Base-by-base conservation (phyloP, 805 yeast genomes). In the Saccharomyces eubayanus region DNA sequence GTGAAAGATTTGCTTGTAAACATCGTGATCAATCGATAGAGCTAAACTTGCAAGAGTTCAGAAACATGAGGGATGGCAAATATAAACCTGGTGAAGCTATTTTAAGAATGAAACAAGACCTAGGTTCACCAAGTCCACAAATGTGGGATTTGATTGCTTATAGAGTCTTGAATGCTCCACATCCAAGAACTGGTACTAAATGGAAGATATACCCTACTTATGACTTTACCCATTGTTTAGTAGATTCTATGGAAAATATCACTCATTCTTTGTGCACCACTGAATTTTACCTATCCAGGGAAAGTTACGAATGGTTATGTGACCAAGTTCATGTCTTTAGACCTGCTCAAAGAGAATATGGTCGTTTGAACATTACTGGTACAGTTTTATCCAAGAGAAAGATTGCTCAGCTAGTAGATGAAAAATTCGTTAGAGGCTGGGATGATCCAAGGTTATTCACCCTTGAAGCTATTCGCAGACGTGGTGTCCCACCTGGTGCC, bases 121-220 rank as follows among this genome's bases (percentile, higher is more conserved):
- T 94, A 58, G 68, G 72, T 8, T 87, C 94, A 16, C 96, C 97
- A 58, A 87, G 89, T 59, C 99, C 99, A 16, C 99, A 94, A 75
- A 94, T 94, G 99, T 94, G 99, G 99, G 99, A 94, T 73, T 79
- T 94, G 59, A 94, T 94, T 57, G 99, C 99, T 11, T 94, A 94
- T 74, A 82, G 99, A 70, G 96, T 94, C 2, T 77, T 94, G 63
- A 80, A 92, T 62, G 90, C 96, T 12, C 82, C 90, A 31, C 99
- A 94, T 73, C 96, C 92, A 73, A 85, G 98, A 74, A 94, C 99
- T 11, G 99, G 98, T 53, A 85, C 82, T 67, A 88, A 88, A 72
- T 94, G 99, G 99, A 89, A 87, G 73, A 92, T 94, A 57, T 94
- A 94, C 67, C 99, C 99, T 61, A 94, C 99, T 27, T 94, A 94